These are phyloP conservation scores for Mycena capillaripes DNA, from an alignment of 768 basidiomycete genomes.

Conservation along the genomic window DNA sequence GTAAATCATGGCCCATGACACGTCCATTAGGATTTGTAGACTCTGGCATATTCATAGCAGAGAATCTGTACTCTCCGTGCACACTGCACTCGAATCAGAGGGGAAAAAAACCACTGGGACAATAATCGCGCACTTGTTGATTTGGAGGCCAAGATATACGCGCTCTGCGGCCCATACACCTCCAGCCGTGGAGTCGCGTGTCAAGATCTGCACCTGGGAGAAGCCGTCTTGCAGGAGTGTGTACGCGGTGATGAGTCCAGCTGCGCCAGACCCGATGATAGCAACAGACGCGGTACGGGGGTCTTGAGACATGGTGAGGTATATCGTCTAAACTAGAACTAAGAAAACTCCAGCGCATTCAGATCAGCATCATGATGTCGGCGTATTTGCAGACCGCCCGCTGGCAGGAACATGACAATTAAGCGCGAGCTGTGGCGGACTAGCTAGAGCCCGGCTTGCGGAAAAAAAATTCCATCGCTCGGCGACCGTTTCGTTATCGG, in stretches of 20 bases:
- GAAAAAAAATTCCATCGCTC: no score
- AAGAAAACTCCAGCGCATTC: no score
- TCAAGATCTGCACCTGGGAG: conserved; percentile 64
- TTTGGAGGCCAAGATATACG: conserved; percentile 67
- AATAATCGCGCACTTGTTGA: conserved; percentile 68
- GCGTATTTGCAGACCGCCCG: no score
- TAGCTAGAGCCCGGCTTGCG: no score
- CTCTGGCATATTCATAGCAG: conserved; percentile 67
- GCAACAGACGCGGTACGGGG: conserved; percentile 44
- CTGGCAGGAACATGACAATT: no score
- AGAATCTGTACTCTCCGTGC: conserved; percentile 74
- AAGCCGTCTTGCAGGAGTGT: conserved; percentile 72
- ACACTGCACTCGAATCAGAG: conserved; percentile 56
- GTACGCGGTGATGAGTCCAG: conserved; percentile 72
- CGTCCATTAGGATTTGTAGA: conserved; percentile 57
- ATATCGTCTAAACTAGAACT: no score
- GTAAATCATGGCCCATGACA: conserved; percentile 67
- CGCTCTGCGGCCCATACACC: conserved; percentile 72
- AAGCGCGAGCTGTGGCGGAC: no score
- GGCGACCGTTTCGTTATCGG: no score
- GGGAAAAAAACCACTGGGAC: neutral
- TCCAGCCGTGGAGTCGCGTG: conserved; percentile 67
- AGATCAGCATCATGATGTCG: no score
- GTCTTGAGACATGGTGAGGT: conserved; percentile 11
- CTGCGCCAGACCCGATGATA: conserved; percentile 71